Evolutionary conservation across 2,329 filamentous ascomycete species (phyloP).

Genomic region (Arthrinium puccinioides): DNA sequence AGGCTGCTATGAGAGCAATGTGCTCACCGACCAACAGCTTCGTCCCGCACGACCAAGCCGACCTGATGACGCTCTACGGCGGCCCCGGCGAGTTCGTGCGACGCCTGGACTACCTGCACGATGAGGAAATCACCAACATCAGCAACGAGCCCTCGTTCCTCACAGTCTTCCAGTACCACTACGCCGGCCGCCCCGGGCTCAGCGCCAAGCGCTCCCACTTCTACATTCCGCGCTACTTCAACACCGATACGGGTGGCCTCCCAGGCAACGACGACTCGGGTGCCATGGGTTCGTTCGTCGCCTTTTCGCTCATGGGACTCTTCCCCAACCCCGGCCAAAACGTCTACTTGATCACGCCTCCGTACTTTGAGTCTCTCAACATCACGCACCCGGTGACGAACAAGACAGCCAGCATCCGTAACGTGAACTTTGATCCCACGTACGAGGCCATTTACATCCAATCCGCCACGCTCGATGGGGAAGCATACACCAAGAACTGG

Average conservation of each 20-base stretch:
- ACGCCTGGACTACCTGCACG: slow-evolving; percentile 58
- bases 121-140: slow-evolving; percentile 57
- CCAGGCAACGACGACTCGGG: slow-evolving; percentile 67
- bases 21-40: slow-evolving; percentile 21
- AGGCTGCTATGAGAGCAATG: not conserved
- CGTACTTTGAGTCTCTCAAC: slow-evolving; percentile 56
- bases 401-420: slow-evolving; percentile 52
- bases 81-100: slow-evolving; percentile 48
- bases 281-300: slow-evolving; percentile 62
- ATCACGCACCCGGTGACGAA: slow-evolving; percentile 51
- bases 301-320: slow-evolving; percentile 61
- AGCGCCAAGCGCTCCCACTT: slow-evolving; percentile 48
- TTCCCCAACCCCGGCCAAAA: slow-evolving; percentile 57
- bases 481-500: slow-evolving; percentile 58
- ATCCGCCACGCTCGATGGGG: slow-evolving; percentile 54
- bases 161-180: slow-evolving; percentile 62
- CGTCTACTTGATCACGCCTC: slow-evolving; percentile 59
- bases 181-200: slow-evolving; percentile 54
- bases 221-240: slow-evolving; percentile 60
- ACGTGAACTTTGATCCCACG: slow-evolving; percentile 52
- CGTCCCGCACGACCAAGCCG: slow-evolving; percentile 45
- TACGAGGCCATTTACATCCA: slow-evolving; percentile 59
- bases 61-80: slow-evolving; percentile 52
- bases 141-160: slow-evolving; percentile 56
- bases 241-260: slow-evolving; percentile 49